Evolutionary conservation across 2,329 filamentous ascomycete genomes (phyloP), one percentile per base, ranked within the genome.

Genomic region (Colletotrichum lini): DNA sequence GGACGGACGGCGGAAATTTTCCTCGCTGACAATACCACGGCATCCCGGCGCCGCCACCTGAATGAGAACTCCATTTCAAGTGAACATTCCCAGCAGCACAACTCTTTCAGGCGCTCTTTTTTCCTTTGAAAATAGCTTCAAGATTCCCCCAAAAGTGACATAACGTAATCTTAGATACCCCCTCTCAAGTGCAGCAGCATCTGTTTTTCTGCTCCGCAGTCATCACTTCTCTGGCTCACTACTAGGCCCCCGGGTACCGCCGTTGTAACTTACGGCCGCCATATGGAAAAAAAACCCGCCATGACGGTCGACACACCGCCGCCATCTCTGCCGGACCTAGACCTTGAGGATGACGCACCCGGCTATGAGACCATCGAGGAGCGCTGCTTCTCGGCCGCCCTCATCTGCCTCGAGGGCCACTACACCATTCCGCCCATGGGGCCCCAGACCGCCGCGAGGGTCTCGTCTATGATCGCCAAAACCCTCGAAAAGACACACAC

Each of bases 401-500:
- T 92, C 77, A 86, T 90, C 76, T 88, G 87, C 75, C 84, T 91
- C 65, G 89, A 92, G 78, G 87, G 87, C 54, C 88, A 91, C 80
- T 90, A 89, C 77, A 87, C 85, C 71, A 83, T 87, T 72, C 83
- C 85, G 30, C 88, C 88, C 54, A 89, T 91, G 82, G 89, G 90
- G 2, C 84, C 85, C 21, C 84, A 84, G 75, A 89, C 89, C 13
- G 85, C 87, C 72, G 81, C 84, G 47, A 87, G 85, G 74, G 86
- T 90, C 59, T 86, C 83, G 73, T 85, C 84, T 65, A 89, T 91
- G 82, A 83, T 92, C 57, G 84, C 86, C 4, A 88, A 86, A 76
- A 91, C 89, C 1, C 79, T 92, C 49, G 90, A 92, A 75, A 90
- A 90, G 81, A 92, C 90, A 4, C 88, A 91, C 73, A 89, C 86